Percentiles rank a stretch among this genome's conserved stretches.
phyloP scores from a whole-genome alignment of 352 stramenopile species.

The Phytophthora pinifolia region DNA sequence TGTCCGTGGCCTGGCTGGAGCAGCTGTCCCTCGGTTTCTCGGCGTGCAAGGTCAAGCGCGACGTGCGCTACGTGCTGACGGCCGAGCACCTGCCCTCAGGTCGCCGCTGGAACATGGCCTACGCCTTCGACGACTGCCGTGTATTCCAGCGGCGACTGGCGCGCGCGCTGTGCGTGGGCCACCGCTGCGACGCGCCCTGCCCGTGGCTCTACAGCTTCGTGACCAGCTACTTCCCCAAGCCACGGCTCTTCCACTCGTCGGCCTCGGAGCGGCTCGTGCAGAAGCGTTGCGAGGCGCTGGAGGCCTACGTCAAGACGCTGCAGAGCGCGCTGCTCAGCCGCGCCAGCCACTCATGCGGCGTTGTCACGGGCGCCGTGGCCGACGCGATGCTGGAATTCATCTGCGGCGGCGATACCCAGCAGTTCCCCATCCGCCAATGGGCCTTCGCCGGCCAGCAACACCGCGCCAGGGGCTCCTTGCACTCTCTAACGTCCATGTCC shows the following conservation, averaged over 20 bases:
- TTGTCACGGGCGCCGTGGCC: constrained; percentile 21
- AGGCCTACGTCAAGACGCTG: constrained; percentile 34
- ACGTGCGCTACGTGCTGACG: constrained; percentile 25
- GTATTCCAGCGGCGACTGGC: constrained; percentile 19
- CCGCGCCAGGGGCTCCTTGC: constrained; percentile 16
- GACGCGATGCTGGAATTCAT: constrained; percentile 30
- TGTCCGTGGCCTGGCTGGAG: constrained; percentile 32
- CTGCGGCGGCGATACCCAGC: constrained; percentile 13
- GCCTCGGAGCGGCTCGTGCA: constrained; percentile 25
- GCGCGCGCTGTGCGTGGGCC: constrained; percentile 16
- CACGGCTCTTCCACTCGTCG: constrained; percentile 20
- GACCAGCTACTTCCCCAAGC: constrained; percentile 38
- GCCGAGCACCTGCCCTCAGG: constrained; percentile 25
- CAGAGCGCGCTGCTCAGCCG: constrained; percentile 28
- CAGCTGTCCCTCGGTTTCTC: constrained; percentile 25
- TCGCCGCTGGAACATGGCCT: constrained; percentile 22
- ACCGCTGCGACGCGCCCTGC: constrained; percentile 25
- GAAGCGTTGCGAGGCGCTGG: constrained; percentile 29
- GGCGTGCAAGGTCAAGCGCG: constrained; percentile 12
- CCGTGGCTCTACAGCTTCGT: constrained; percentile 36
- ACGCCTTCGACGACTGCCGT: constrained; percentile 31
- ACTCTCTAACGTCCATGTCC: constrained; percentile 20
- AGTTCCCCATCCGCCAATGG: constrained; percentile 33
- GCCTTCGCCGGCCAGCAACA: constrained; percentile 23
- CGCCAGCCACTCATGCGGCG: constrained; percentile 30